These are phyloP conservation scores for Saitoella complicata DNA, from an alignment of 805 yeast species.

Conservation along the genomic window DNA sequence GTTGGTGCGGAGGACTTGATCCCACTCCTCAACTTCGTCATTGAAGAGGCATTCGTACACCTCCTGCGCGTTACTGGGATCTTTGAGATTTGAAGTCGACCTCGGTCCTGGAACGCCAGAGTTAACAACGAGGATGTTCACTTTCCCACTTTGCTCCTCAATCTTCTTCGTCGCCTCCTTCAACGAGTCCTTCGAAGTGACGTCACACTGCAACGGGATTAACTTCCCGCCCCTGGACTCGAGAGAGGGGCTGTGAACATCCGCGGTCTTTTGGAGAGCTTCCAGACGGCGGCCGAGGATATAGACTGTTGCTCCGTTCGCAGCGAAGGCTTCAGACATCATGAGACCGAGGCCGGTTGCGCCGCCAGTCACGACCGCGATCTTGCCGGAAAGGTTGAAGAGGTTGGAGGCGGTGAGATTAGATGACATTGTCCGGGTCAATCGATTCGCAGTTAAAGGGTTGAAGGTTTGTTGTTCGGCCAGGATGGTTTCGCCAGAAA, in stretches of 20 bases:
- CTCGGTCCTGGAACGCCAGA: constrained; percentile 10
- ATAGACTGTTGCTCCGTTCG: constrained; percentile 56
- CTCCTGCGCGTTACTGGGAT: not conserved
- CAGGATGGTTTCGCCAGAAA: no score
- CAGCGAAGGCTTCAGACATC: constrained; percentile 52
- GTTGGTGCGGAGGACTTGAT: constrained; percentile 8
- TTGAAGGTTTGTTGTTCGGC: no score
- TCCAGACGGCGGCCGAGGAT: constrained; percentile 37
- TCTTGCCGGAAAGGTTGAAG: no score
- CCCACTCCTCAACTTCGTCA: constrained; percentile 9
- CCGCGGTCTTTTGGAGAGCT: constrained; percentile 34
- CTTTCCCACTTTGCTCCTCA: constrained; percentile 8
- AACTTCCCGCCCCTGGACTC: constrained; percentile 11
- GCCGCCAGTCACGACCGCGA: constrained; percentile 4
- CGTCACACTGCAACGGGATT: constrained; percentile 10
- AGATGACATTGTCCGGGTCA: no score
- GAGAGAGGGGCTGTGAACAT: constrained; percentile 7
- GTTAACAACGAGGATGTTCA: constrained; percentile 11
- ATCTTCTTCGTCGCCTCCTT: constrained; percentile 8
- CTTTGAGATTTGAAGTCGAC: constrained; percentile 1
- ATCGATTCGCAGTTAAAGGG: no score
- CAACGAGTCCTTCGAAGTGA: constrained; percentile 9
- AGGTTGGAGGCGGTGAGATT: no score
- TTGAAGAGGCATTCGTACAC: constrained; percentile 8
- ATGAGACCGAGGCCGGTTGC: constrained; percentile 42